Base-by-base conservation (phyloP, 495 filamentous ascomycete genomes). In the Lasiosphaeria ovina region DNA sequence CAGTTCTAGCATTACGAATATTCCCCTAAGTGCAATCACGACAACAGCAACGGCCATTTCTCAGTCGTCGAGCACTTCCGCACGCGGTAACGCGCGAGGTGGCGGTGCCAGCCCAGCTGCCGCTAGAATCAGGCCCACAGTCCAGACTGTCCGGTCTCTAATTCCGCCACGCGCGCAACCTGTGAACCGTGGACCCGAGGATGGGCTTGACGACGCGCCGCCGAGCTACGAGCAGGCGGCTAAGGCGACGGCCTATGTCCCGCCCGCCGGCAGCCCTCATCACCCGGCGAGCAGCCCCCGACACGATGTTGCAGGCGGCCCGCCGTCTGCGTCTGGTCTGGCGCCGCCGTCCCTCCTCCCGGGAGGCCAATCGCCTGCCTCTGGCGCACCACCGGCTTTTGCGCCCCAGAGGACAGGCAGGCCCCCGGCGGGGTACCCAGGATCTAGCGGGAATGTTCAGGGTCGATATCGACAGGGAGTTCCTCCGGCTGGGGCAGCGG, bases 191-290 rank as follows among this genome's bases (percentile, higher is more conserved):
- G 69, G 72, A 12, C 54, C 73, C 16, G 76, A 81, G 17, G 76
- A 79, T n/a, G 80, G 76, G 6, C 78, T 83, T 3, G 83, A 87
- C 51, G 85, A 81, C 1, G 86, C 89, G 3, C 91, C 90, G 10
- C 91, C 91, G 6, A 86, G 83, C 12, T 96, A 96, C 69, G 91
- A 94, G 73, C 88, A 93, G 76, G 88, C 89, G 7, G 82, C 89
- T 0, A 83, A 79, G 35, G 79, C 80, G 52, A 81, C 78, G 6
- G 80, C 81, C 6, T 92, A 91, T 62, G 74, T 85, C 10, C 86
- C 87, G 4, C 86, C 88, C 0, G 69, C 74, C 24, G 77, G 82
- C 16, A 82, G 85, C 59, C 83, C 89, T 0, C 78, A 76, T 34
- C 79, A 80, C 66, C 79, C 84, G 42, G 66, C 66, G n/a, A 79